A percentile compares a stretch with the other conserved stretches of the same genome.
Evolutionary conservation across 2,329 filamentous ascomycete genomes (phyloP).

Genomic region (Calonectria honghensis): DNA sequence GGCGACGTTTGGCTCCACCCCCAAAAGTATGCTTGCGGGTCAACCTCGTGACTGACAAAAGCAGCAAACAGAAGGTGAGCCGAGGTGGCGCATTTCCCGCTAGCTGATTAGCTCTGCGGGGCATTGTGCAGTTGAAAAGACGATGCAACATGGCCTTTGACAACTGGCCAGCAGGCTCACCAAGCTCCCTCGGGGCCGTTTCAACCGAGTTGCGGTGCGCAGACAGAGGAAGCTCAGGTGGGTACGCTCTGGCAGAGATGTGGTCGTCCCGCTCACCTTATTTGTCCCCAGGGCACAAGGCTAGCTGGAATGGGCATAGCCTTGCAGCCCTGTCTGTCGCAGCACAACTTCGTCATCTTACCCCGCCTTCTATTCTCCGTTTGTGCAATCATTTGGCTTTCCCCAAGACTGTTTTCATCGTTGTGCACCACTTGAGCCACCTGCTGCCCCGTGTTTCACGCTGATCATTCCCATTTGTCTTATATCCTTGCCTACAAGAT

Average conservation of each 20-base stretch:
- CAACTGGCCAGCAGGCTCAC: constrained; percentile 17
- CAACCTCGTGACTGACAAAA: constrained; percentile 14
- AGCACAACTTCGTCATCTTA: not conserved
- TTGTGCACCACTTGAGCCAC: not conserved
- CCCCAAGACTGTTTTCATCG: not conserved
- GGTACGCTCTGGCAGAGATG: too few relatives aligned
- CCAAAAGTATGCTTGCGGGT: not conserved
- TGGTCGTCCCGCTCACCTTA: too few relatives aligned
- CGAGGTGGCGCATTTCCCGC: constrained; percentile 16
- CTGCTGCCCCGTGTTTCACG: not conserved
- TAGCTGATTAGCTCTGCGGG: not conserved
- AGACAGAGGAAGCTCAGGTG: not conserved
- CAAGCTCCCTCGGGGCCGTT: constrained; percentile 5
- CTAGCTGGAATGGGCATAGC: not conserved
- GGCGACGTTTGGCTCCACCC: not conserved
- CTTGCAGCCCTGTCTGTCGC: not conserved
- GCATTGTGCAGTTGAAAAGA: not conserved
- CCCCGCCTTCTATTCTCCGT: constrained; percentile 6
- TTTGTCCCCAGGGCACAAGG: not conserved
- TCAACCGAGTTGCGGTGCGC: constrained; percentile 15
- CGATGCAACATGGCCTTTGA: constrained; percentile 10
- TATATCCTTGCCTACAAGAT: constrained; percentile 3
- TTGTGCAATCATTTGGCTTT: constrained; percentile 1
- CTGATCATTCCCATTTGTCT: not conserved
- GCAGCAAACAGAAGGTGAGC: constrained; percentile 23